Evolutionary conservation across 2,329 filamentous ascomycete genomes (phyloP).

Genomic region (Onygenales sp.): DNA sequence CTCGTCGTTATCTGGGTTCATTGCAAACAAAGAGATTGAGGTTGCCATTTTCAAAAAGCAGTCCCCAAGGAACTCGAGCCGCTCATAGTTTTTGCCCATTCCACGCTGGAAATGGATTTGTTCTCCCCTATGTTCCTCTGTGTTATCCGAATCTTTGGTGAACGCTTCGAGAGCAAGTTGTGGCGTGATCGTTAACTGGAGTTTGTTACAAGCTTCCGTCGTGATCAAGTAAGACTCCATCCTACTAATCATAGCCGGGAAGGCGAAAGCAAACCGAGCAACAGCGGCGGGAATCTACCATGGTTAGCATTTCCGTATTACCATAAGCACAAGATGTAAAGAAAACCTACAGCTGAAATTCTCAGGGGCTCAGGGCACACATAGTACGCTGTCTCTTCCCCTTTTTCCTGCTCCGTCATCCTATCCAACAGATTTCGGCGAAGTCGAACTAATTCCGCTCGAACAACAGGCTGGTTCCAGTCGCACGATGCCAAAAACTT

Average conservation of each 20-base stretch:
- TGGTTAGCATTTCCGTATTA: neutral
- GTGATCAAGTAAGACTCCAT: conserved; percentile 75
- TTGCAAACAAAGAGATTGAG: conserved; percentile 73
- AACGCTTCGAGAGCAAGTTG: conserved; percentile 74
- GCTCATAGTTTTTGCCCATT: conserved; percentile 92
- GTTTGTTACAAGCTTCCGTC: conserved; percentile 58
- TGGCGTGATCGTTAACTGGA: conserved; percentile 57
- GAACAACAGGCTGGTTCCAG: conserved; percentile 69
- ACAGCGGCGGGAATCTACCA: conserved; percentile 56
- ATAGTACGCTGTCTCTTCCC: conserved; percentile 47
- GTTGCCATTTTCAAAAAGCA: conserved; percentile 94
- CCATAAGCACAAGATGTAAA: neutral
- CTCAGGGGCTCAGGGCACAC: conserved; percentile 68
- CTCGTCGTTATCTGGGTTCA: conserved; percentile 68
- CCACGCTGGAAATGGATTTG: conserved; percentile 68
- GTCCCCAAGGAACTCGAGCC: conserved; percentile 87
- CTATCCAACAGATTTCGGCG: conserved; percentile 79
- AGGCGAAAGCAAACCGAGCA: conserved; percentile 63
- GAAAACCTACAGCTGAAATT: conserved; percentile 60
- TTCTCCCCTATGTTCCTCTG: conserved; percentile 58
- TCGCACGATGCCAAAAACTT: conserved; percentile 43
- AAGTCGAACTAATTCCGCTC: conserved; percentile 62
- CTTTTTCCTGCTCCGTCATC: conserved; percentile 43
- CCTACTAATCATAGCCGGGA: conserved; percentile 77
- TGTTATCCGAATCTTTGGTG: conserved; percentile 86